These are phyloP conservation scores for Paxillus ammoniavirescens DNA, from an alignment of 768 basidiomycete genomes.

Conservation along the genomic window DNA sequence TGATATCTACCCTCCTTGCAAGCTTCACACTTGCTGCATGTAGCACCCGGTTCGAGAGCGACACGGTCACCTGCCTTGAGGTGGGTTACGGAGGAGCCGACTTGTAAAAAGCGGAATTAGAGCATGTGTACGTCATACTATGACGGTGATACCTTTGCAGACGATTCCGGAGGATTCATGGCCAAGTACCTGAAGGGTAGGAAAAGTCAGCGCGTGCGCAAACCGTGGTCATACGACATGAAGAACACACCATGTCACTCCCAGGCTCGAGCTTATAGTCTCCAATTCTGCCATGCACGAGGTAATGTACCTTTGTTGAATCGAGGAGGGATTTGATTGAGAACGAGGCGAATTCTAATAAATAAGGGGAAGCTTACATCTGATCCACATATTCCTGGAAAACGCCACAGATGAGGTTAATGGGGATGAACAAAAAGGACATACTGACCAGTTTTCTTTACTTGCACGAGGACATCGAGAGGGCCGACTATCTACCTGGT, in stretches of 20 bases:
- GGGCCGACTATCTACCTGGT: slow-evolving; percentile 47
- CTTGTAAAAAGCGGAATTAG: slow-evolving; percentile 33
- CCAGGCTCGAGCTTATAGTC: slow-evolving; percentile 71
- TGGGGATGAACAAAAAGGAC: slow-evolving; percentile 1
- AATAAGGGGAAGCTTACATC: slow-evolving; percentile 50
- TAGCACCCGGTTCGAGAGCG: slow-evolving; percentile 88
- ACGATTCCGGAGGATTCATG: slow-evolving; percentile 90
- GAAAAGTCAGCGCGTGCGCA: not conserved
- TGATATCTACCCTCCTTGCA: slow-evolving; percentile 87
- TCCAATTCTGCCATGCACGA: slow-evolving; percentile 74
- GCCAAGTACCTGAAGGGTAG: slow-evolving; percentile 70
- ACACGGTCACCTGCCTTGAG: slow-evolving; percentile 84
- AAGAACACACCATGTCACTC: slow-evolving; percentile 60
- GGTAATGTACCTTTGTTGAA: slow-evolving; percentile 64
- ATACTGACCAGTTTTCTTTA: slow-evolving; percentile 86
- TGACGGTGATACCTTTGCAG: slow-evolving; percentile 47
- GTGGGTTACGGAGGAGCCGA: slow-evolving; percentile 73
- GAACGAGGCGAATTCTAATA: slow-evolving; percentile 10
- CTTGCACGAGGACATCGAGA: slow-evolving; percentile 81
- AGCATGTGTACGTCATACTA: not conserved
- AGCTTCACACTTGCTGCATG: slow-evolving; percentile 78
- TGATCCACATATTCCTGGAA: slow-evolving; percentile 83
- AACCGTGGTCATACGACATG: not conserved
- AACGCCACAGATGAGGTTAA: slow-evolving; percentile 11
- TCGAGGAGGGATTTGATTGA: slow-evolving; percentile 4